These are phyloP conservation scores for Testicularia cyperi DNA, from an alignment of 1,284 basidiomycete species.

Conservation along the genomic window DNA sequence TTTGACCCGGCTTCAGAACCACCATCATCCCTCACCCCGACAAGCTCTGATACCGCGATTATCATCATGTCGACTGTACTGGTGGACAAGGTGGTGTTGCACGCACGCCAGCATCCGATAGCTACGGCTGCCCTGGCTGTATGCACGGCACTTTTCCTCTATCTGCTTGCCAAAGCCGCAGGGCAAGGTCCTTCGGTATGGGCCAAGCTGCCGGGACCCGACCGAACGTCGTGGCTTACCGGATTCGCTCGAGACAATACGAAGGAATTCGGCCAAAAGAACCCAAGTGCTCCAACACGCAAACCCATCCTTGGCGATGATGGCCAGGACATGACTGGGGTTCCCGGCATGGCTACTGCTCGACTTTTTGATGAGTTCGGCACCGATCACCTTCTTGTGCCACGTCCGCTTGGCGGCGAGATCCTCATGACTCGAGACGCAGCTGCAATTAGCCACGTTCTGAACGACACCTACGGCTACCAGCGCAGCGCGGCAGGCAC, in stretches of 20 bases:
- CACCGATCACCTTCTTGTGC: slow-evolving; percentile 24
- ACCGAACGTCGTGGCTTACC: slow-evolving; percentile 15
- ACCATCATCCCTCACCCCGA: too few relatives aligned
- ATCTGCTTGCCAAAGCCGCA: slow-evolving; percentile 10
- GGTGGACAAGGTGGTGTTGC: slow-evolving; percentile 10
- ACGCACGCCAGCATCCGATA: slow-evolving; percentile 12
- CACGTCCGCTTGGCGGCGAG: slow-evolving; percentile 29
- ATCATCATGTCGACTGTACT: too few relatives aligned
- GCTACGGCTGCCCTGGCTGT: slow-evolving; percentile 1
- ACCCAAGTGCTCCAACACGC: slow-evolving; percentile 7
- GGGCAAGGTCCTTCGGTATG: slow-evolving; percentile 18
- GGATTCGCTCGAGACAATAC: slow-evolving; percentile 18
- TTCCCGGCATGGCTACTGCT: slow-evolving; percentile 18
- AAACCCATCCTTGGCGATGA: slow-evolving; percentile 25
- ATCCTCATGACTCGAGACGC: slow-evolving; percentile 32
- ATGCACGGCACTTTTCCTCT: slow-evolving; percentile 1
- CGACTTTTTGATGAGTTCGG: slow-evolving; percentile 18
- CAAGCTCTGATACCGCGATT: too few relatives aligned
- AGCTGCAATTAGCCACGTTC: slow-evolving; percentile 30
- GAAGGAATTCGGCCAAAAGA: slow-evolving; percentile 28
- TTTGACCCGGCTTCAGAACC: too few relatives aligned
- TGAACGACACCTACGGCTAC: slow-evolving; percentile 33
- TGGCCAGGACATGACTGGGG: slow-evolving; percentile 28
- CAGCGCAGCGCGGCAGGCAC: slow-evolving; percentile 23
- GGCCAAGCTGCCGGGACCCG: slow-evolving; percentile 23